Evolutionary conservation across 495 filamentous ascomycete genomes (phyloP), one percentile per base, ranked within the genome.

Genomic region (Podospora conica): DNA sequence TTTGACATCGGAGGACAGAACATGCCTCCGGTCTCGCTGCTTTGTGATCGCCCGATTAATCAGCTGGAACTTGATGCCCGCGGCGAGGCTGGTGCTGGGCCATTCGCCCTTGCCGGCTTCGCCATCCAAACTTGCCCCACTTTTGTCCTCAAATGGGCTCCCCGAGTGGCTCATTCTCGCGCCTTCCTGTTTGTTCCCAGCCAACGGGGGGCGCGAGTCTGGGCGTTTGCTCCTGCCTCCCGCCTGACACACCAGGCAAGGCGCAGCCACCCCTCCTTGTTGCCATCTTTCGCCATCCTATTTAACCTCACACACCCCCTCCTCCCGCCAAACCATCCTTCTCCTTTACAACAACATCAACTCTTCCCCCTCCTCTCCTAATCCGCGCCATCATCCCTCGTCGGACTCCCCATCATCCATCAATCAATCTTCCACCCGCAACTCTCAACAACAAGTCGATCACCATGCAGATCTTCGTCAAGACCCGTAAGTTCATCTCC

Each of bases 401-500:
- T 31, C 18, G 40, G 40, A 48, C 55, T 25, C 18, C 18, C 21
- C 65, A 58, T n/a, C 22, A 63, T 58, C 20, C 21, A 58, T 25
- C 55, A 25, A 62, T 58, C 48, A 31, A 27, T 61, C 58, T 28
- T 12, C 48, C 62, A 58, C 9, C 64, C 62, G 56, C 25, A 63
- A 59, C 20, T 53, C 40, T 33, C 53, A n/a, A n/a, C 4, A 54
- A 10, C 55, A 60, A 65, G 40, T 57, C 25, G 29, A 21, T 28
- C 65, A 85, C 67, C 79, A 97, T 97, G 93, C 93, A 97, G 85
- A 96, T 97, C 85, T 97, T 97, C 81, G 93, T 97, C 70, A 96
- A 96, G 88, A 96, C 92, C 70, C 85, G 90, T 93, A 82, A 89
- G 90, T 89, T 68, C 61, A 65, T 68, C 66, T 66, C 48, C 70